Percentiles rank a stretch among this genome's conserved stretches.
phyloP scores from a whole-genome alignment of 1,284 basidiomycete genomes.

The Moniliophthora roreri region DNA sequence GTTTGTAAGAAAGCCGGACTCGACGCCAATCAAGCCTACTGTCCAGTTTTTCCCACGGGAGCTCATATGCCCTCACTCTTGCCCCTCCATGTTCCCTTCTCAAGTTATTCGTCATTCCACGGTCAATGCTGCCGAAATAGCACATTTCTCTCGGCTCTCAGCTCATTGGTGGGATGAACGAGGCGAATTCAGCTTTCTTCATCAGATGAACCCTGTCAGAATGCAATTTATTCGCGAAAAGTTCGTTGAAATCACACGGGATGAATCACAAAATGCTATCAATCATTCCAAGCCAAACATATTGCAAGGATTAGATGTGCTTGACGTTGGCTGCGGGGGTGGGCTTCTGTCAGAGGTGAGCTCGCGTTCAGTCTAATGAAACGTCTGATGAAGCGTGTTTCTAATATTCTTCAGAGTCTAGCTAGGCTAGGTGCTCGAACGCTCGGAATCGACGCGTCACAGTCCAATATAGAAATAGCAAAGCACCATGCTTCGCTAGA shows the following conservation, averaged over 20 bases:
- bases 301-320: constrained; percentile 52
- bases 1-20: background rate
- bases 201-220: constrained; percentile 94
- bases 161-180: constrained; percentile 96
- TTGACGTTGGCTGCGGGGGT: constrained; percentile 92
- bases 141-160: constrained; percentile 90
- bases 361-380: background rate
- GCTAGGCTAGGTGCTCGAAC: constrained; percentile 87
- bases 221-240: constrained; percentile 87
- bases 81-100: constrained; percentile 9
- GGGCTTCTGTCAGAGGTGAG: constrained; percentile 89
- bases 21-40: background rate
- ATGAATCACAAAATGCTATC: constrained; percentile 42
- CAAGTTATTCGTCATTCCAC: constrained; percentile 23
- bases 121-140: constrained; percentile 84
- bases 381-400: constrained; percentile 4
- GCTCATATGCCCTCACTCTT: no score
- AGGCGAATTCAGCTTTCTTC: constrained; percentile 89
- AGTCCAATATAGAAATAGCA: constrained; percentile 86
- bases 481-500: constrained; percentile 82
- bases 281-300: constrained; percentile 25
- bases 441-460: constrained; percentile 88
- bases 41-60: background rate
- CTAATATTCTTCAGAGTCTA: constrained; percentile 58
- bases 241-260: constrained; percentile 55